Conservation (phyloP, 352 stramenopile species). For the Phytophthora melonis region DNA sequence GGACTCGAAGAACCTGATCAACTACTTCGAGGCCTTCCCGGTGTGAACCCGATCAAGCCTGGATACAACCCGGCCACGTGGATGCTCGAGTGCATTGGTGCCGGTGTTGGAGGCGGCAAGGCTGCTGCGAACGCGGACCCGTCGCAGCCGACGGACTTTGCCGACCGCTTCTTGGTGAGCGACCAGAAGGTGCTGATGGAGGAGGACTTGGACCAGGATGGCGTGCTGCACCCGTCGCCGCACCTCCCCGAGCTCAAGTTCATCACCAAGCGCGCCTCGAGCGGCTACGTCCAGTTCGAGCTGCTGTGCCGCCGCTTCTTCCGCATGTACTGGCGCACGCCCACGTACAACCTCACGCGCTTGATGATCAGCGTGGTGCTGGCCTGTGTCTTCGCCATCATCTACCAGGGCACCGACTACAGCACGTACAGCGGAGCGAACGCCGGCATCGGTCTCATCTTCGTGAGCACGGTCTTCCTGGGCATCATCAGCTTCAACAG, state of each 20-base stretch:
- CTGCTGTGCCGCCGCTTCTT: slow-evolving; percentile 33
- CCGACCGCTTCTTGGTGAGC: slow-evolving; percentile 43
- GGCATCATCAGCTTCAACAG: slow-evolving; percentile 40
- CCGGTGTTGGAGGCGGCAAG: slow-evolving; percentile 43
- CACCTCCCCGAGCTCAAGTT: slow-evolving; percentile 52
- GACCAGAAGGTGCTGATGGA: slow-evolving; percentile 52
- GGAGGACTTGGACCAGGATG: slow-evolving; percentile 53
- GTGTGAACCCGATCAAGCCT: slow-evolving; percentile 51
- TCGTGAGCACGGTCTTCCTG: slow-evolving; percentile 86
- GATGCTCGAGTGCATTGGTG: slow-evolving; percentile 43
- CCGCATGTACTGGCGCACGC: slow-evolving; percentile 1
- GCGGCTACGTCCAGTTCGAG: slow-evolving; percentile 38
- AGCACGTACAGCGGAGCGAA: slow-evolving; percentile 55
- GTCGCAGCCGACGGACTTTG: slow-evolving; percentile 34
- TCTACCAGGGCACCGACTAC: background rate
- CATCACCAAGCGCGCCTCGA: slow-evolving; percentile 50
- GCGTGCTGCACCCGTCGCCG: slow-evolving; percentile 47
- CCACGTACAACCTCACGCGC: background rate
- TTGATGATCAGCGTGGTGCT: background rate
- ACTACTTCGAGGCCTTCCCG: slow-evolving; percentile 76
- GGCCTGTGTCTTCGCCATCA: background rate
- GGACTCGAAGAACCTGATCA: slow-evolving; percentile 54
- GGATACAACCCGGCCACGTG: slow-evolving; percentile 52
- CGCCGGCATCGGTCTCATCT: slow-evolving; percentile 83
- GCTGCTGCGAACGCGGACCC: slow-evolving; percentile 31